Base-by-base conservation (phyloP, 768 basidiomycete species). In the Rhodotorula sphaerocarpa region DNA sequence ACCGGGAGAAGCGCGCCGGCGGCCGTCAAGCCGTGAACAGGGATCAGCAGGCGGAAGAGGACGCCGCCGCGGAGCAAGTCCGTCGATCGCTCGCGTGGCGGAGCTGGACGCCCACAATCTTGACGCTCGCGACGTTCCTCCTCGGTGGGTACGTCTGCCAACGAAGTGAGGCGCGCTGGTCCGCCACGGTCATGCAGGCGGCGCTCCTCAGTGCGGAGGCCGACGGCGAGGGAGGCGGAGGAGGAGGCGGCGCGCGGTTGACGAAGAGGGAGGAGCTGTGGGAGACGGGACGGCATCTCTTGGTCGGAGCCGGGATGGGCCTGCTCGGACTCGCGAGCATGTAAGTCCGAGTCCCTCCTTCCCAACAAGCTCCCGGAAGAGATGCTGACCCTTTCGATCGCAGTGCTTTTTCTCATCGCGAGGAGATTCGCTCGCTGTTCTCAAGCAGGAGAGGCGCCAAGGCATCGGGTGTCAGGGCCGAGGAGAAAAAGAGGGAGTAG, bases 111-210 rank as follows among this genome's bases (percentile, higher is more conserved):
- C 61, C 61, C 44, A n/a, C 25, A 14, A 11, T n/a, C 7, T 18
- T 27, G 27, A 53, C 59, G 14, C 31, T 66, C 39, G 31, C 44
- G 14, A 46, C 50, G 23, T 63, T 65, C 30, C 36, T 20, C 12
- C 0, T 43, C 2, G 56, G 25, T 68, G 78, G 80, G 0, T 83
- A 84, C 11, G 78, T 88, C 39, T 85, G 90, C 4, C 87, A 84
- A 70, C 85, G 85, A 62, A 90, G 91, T 70, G 83, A 85, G 63
- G 72, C 80, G 69, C 86, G 85, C 36, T 64, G 57, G 60, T 5
- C 25, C 27, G n/a, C 1, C 11, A 10, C 11, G 44, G 36, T 39
- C 25, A 18, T 18, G 28, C n/a, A n/a, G n/a, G 18, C 1, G 43
- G 2, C n/a, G 72, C 78, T 87, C 65, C 75, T 78, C 0, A 79